Evolutionary conservation across 257 asterid genomes (phyloP), one percentile per base, ranked within the genome.

Genomic region (Salvia splendens): DNA sequence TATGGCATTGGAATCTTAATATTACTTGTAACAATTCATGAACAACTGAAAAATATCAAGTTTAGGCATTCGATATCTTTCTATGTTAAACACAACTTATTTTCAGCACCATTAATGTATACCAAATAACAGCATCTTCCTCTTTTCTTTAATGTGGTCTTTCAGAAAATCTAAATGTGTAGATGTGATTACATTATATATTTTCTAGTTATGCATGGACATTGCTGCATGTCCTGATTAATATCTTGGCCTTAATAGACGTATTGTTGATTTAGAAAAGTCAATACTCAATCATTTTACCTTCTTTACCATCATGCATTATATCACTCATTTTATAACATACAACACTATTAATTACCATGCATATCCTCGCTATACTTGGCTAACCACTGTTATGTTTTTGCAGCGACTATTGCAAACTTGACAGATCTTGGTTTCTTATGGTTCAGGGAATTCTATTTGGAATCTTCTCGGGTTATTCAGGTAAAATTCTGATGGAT

Each of bases 391-490:
- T 64, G 24, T 69, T 68, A 47, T 81, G 69, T 72, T 79, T 73
- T 72, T 85, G 95, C 96, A 94, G 97, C 88, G 12, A 86, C 99
- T 9, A 82, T 94, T 20, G 83, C 91, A 72, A 80, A 84, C 61
- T 78, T 94, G 86, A 81, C 95, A 54, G 97, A 94, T 85, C 85
- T 88, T 78, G 99, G 99, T 72, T 94, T 94, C 85, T 77, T 94
- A 72, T 94, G 99, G 99, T 94, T 90, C 77, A 81, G 99, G 69
- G 99, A 94, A 81, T 94, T 94, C 84, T 94, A 94, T 83, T 79
- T 94, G 91, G 99, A 94, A 80, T 90, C 99, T 67, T 94, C 99
- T 74, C 95, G 92, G 71, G 99, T 91, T 81, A 94, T 94, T 75
- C 99, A 93, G 99, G 99, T 93, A 85, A 62, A 73, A 68, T 55